Conservation (phyloP, 2,329 filamentous ascomycete genomes). For the Arachnopeziza araneosa region DNA sequence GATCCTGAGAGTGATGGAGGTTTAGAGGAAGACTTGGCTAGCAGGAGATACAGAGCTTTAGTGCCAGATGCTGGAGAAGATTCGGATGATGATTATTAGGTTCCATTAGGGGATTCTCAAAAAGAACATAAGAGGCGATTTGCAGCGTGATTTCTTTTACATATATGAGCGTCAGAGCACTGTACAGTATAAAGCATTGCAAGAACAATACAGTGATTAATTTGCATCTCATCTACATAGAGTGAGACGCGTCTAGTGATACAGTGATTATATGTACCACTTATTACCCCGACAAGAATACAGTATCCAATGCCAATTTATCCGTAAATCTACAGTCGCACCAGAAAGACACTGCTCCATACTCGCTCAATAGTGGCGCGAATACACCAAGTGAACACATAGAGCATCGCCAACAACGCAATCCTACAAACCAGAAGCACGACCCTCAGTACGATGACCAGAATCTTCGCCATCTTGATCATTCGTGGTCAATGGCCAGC, state of each 20-base stretch:
- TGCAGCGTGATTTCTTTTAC: not conserved
- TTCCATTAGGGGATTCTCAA: not conserved
- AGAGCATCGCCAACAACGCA: not conserved
- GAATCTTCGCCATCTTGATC: not conserved
- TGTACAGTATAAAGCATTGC: not conserved
- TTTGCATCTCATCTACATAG: not conserved
- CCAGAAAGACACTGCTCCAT: not conserved
- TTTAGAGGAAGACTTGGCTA: slow-evolving; percentile 81
- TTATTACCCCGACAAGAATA: not conserved
- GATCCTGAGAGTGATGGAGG: slow-evolving; percentile 85
- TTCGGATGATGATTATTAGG: slow-evolving; percentile 24
- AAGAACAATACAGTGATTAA: not conserved
- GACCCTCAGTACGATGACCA: not conserved
- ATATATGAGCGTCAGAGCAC: not conserved
- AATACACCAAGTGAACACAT: not conserved
- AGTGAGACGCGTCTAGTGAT: not conserved
- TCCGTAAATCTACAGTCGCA: not conserved
- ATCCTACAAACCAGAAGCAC: not conserved
- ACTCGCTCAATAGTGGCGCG: not conserved
- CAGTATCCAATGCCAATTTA: not conserved
- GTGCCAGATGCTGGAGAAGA: slow-evolving; percentile 71
- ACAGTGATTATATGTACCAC: not conserved
- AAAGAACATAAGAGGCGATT: not conserved
- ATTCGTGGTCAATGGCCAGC: slow-evolving; percentile 25
- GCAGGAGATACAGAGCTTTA: slow-evolving; percentile 70